Evolutionary conservation across 805 yeast species (phyloP), one percentile per base, ranked within the genome.

Genomic region (Wickerhamiella vanderwaltii): DNA sequence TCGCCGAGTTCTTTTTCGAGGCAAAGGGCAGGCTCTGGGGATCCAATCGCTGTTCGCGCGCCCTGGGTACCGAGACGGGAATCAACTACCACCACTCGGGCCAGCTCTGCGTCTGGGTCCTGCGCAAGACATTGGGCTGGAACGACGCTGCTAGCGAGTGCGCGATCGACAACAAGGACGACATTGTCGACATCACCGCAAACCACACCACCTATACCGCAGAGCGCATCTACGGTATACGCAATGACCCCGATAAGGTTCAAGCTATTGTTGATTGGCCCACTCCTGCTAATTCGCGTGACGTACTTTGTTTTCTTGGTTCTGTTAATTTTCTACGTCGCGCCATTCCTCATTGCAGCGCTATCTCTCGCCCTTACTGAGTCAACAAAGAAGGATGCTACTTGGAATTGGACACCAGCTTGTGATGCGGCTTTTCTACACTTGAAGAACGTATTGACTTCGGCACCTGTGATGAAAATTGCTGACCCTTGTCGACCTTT

Each of bases 171-270:
- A n/a, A n/a, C n/a, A n/a, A n/a, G n/a, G n/a, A n/a, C n/a, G n/a
- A n/a, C n/a, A n/a, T n/a, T n/a, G n/a, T n/a, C n/a, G n/a, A n/a
- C n/a, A n/a, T n/a, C n/a, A n/a, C n/a, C n/a, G n/a, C n/a, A n/a
- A n/a, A n/a, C n/a, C n/a, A n/a, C n/a, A n/a, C n/a, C n/a, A n/a
- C n/a, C n/a, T n/a, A n/a, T n/a, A n/a, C n/a, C n/a, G n/a, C n/a
- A n/a, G n/a, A n/a, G n/a, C n/a, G n/a, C n/a, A n/a, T n/a, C n/a
- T n/a, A n/a, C n/a, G 39, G 39, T 4, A 18, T 26, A 16, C 32
- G 25, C 25, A 35, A 35, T 20, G 39, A 35, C 25, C 39, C 39
- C 17, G 39, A 5, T 9, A 35, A 35, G 29, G 32, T 35, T 25
- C 7, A 16, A 16, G 39, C 30, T 17, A 26, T 35, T 13, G 32